A percentile compares a stretch with the other conserved stretches of the same genome.
phyloP scores from a whole-genome alignment of 2,329 filamentous ascomycete genomes.

The Aureobasidium sp. region DNA sequence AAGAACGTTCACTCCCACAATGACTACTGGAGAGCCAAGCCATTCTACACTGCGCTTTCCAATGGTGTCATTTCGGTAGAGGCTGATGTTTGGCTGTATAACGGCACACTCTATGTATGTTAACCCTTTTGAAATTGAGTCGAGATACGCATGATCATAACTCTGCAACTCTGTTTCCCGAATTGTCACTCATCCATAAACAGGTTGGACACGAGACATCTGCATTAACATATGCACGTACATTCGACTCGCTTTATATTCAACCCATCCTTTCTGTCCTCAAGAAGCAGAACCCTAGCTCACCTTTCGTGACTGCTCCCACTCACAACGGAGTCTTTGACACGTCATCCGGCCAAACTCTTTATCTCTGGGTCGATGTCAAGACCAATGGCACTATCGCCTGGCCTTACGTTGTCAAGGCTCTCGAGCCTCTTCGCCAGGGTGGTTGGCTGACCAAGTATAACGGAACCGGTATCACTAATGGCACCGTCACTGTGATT shows the following conservation, averaged over 20 bases:
- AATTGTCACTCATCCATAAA: neutral
- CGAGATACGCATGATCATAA: neutral
- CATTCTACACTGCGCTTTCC: constrained; percentile 59
- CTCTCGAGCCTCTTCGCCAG: constrained; percentile 62
- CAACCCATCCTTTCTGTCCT: constrained; percentile 65
- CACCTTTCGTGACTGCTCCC: constrained; percentile 49
- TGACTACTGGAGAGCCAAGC: constrained; percentile 61
- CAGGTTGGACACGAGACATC: constrained; percentile 63
- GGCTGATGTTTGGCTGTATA: constrained; percentile 67
- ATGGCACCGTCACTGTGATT: constrained; percentile 64
- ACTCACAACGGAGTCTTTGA: constrained; percentile 70
- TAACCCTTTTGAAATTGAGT: too few relatives aligned
- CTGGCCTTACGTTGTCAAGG: constrained; percentile 61
- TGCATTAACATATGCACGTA: constrained; percentile 58
- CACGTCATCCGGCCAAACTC: constrained; percentile 59
- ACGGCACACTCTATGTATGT: constrained; percentile 36
- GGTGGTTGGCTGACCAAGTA: constrained; percentile 60
- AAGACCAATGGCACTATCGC: constrained; percentile 65
- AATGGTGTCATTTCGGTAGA: constrained; percentile 65
- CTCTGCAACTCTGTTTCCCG: neutral
- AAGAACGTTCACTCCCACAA: constrained; percentile 65
- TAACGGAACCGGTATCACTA: constrained; percentile 49
- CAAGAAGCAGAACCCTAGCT: constrained; percentile 60
- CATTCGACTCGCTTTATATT: constrained; percentile 65
- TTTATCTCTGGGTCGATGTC: constrained; percentile 68